Conservation (phyloP, 768 basidiomycete genomes). For the Ramaria rubella region DNA sequence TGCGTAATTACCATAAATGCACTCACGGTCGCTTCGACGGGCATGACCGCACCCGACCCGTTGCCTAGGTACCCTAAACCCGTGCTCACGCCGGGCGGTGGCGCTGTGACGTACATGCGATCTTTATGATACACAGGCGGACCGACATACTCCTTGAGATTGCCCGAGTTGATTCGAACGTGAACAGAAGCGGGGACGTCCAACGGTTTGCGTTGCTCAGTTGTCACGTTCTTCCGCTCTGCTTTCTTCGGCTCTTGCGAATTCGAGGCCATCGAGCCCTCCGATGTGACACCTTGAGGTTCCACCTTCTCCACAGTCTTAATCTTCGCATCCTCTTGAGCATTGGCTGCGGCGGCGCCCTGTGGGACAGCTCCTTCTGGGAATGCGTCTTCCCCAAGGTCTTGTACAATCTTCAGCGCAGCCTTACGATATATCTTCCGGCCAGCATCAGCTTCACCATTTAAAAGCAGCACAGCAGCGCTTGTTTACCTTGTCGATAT, state of each 20-base stretch:
- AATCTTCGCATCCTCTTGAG: constrained; percentile 14
- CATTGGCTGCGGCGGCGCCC: constrained; percentile 16
- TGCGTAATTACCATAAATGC: not conserved
- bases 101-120: constrained; percentile 70
- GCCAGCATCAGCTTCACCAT: not conserved
- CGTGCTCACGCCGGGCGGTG: constrained; percentile 90
- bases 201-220: constrained; percentile 72
- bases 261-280: constrained; percentile 17
- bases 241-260: constrained; percentile 22
- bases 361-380: constrained; percentile 45
- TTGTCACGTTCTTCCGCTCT: constrained; percentile 58
- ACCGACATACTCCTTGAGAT: constrained; percentile 93
- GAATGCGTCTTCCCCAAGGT: constrained; percentile 80
- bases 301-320: constrained; percentile 48
- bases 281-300: constrained; percentile 31
- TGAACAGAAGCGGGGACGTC: constrained; percentile 72
- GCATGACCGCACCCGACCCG: constrained; percentile 95
- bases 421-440: constrained; percentile 92
- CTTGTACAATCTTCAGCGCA: constrained; percentile 83
- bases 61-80: constrained; percentile 96
- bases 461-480: not conserved
- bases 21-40: constrained; percentile 86
- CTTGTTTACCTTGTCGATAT: constrained; percentile 82
- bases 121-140: constrained; percentile 95
- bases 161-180: constrained; percentile 77